Evolutionary conservation across 164 flowering plant species (phyloP), one percentile per base, ranked within the genome.

Genomic region (Sedum album): DNA sequence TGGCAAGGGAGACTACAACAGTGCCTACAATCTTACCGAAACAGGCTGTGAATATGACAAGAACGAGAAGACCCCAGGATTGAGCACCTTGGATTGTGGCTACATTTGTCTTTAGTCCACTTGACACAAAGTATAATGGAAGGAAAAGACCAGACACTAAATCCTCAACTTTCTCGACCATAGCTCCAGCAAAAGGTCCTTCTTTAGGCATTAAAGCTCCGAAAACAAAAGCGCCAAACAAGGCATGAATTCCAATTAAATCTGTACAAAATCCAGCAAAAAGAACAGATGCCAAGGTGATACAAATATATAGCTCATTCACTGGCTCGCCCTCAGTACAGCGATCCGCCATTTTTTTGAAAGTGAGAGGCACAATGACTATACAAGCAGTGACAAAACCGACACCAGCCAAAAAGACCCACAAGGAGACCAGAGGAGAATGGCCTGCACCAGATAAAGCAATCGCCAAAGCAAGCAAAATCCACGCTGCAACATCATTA

Each of bases 401-500:
- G n/a, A 21, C 35, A 13, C 77, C 78, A 44, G 69, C 66, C 3
- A 78, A 21, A 31, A 78, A 55, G 23, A 75, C 79, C 76, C 77
- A 78, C 2, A 79, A 57, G 5, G 81, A 73, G 10, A 76, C 57
- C 1, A 79, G 73, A 5, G 81, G 79, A 17, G 79, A 79, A 13
- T 30, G 36, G 18, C 31, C 57, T 25, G 71, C 13, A 20, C 79
- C 75, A 13, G 79, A 73, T 49, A 76, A 65, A 64, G 79, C 71
- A 33, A 76, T 72, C 57, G 78, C 78, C 25, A 73, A 74, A 10
- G 79, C 79, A 20, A 77, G 77, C 9, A 78, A 68, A 35, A 78
- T 66, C 81, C 81, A 78, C 10, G 81, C 81, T 31, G 75, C 79
- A 21, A 76, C 77, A 31, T 79, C 81, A 39, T 79, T 79, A 55